A percentile compares a stretch with the other conserved stretches of the same genome.
phyloP scores from a whole-genome alignment of 345 rosid genomes.

The Corchorus olitorius region DNA sequence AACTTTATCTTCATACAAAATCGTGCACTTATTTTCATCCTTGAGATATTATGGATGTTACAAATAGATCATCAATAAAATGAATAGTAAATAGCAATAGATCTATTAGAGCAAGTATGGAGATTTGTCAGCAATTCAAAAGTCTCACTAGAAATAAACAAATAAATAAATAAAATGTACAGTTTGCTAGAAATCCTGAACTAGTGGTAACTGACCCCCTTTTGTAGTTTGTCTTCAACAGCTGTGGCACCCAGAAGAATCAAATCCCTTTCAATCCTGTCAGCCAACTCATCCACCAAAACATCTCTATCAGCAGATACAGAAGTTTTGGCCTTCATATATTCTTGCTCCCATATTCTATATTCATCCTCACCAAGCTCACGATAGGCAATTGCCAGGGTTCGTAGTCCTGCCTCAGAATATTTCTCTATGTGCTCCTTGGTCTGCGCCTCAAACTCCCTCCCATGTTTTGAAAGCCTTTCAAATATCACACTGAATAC shows the following conservation, averaged over 20 bases:
- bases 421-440: slow-evolving; percentile 56
- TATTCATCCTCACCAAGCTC: slow-evolving; percentile 68
- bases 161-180: background rate
- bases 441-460: slow-evolving; percentile 51
- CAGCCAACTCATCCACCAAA: slow-evolving; percentile 55
- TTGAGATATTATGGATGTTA: background rate
- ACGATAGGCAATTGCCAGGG: slow-evolving; percentile 74
- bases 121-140: background rate
- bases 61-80: background rate
- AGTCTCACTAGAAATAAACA: background rate
- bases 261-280: slow-evolving; percentile 65
- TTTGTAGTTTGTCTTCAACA: slow-evolving; percentile 90
- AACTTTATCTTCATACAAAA: background rate
- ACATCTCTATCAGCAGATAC: slow-evolving; percentile 57
- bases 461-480: slow-evolving; percentile 63
- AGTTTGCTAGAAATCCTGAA: background rate
- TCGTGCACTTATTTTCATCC: background rate
- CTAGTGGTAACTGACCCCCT: slow-evolving; percentile 54
- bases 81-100: background rate
- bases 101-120: background rate
- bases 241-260: slow-evolving; percentile 95
- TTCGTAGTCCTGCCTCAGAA: slow-evolving; percentile 80
- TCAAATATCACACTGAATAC: slow-evolving; percentile 69
- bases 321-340: slow-evolving; percentile 57
- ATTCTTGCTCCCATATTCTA: slow-evolving; percentile 55